Evolutionary conservation across 192 early-diverging fungal genomes (phyloP).

Genomic region (Coemansia sp.): DNA sequence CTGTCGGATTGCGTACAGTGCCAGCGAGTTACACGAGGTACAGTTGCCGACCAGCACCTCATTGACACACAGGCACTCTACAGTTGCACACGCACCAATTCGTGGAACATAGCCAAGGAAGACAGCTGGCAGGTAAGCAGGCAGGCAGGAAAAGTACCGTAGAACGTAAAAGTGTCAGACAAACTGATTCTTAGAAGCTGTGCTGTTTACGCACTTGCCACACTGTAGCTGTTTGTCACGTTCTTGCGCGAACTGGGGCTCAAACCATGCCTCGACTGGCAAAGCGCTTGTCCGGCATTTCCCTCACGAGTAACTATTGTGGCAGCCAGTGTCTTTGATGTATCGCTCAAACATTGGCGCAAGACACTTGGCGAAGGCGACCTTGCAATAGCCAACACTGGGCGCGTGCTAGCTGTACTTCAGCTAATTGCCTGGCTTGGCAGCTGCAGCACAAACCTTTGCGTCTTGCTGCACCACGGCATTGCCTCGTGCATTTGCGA

Average conservation of each 20-base stretch:
- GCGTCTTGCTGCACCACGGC: conserved; percentile 32
- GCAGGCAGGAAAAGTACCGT: neutral
- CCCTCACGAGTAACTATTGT: conserved; percentile 3
- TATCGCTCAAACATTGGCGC: conserved; percentile 1
- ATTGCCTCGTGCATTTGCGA: conserved; percentile 1
- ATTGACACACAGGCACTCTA: conserved; percentile 19
- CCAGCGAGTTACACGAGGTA: conserved; percentile 18
- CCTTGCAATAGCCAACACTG: neutral
- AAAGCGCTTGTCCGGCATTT: neutral
- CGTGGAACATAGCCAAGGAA: conserved; percentile 22
- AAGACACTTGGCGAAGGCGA: neutral
- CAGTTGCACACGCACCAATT: conserved; percentile 4
- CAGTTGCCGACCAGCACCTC: neutral
- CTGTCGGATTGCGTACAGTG: conserved; percentile 31
- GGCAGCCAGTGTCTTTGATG: neutral
- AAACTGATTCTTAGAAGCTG: neutral
- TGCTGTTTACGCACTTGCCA: neutral
- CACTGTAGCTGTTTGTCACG: conserved; percentile 11
- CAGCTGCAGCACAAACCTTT: conserved; percentile 14
- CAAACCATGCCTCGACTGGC: conserved; percentile 3
- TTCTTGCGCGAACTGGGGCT: conserved; percentile 7
- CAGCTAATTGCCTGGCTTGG: conserved; percentile 22
- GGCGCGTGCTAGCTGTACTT: conserved; percentile 19
- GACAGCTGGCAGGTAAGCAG: conserved; percentile 35
- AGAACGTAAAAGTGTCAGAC: neutral